Evolutionary conservation across 345 rosid genomes (phyloP).

Genomic region (Capsella bursapastoris): DNA sequence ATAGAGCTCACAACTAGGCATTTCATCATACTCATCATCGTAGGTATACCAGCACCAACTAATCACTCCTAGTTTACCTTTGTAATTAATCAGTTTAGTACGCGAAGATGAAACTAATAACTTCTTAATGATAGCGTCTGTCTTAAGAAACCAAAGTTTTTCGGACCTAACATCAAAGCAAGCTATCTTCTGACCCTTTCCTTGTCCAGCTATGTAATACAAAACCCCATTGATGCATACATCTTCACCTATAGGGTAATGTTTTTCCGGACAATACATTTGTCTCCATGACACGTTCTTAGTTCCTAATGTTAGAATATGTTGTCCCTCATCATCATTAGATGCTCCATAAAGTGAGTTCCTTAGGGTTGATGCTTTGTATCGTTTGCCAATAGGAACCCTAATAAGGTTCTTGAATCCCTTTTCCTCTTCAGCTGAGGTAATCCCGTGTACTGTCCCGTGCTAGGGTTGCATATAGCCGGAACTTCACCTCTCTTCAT

Average conservation of each 20-base stretch:
- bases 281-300: background rate
- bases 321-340: background rate
- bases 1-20: background rate
- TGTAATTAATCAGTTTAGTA: background rate
- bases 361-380: background rate
- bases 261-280: background rate
- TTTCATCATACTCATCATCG: background rate
- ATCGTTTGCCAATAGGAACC: conserved; percentile 1
- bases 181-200: background rate
- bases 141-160: too few relatives aligned
- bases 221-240: conserved; percentile 7
- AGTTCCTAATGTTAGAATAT: conserved; percentile 6
- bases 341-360: background rate
- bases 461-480: conserved; percentile 8
- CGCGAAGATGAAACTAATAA: background rate
- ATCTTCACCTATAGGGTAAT: background rate
- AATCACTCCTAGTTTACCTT: background rate
- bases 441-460: background rate
- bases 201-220: background rate
- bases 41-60: background rate
- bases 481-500: background rate
- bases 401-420: background rate
- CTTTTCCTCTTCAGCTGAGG: background rate
- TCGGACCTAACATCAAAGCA: conserved; percentile 4
- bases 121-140: background rate